phyloP scores from a whole-genome alignment of 1,284 basidiomycete species.

The Volvariella volvacea region DNA sequence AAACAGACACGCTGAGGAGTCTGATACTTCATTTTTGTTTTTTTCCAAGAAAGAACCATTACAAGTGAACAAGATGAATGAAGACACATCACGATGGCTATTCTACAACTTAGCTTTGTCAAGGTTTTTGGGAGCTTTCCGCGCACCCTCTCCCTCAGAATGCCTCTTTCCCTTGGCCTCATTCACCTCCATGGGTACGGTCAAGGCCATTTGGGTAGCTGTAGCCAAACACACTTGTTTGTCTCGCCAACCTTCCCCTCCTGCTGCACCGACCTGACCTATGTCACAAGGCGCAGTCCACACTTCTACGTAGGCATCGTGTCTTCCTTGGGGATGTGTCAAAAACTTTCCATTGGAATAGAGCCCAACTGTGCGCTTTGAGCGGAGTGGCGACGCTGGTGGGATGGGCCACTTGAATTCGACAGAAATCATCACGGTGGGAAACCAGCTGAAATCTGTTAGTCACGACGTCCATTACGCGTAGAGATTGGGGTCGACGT shows the following conservation, averaged over 20 bases:
- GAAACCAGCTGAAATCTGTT: slow-evolving; percentile 42
- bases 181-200: slow-evolving; percentile 41
- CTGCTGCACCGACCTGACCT: slow-evolving; percentile 31
- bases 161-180: slow-evolving; percentile 21
- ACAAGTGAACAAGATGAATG: no score
- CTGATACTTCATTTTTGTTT: no score
- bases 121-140: slow-evolving; percentile 1
- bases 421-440: slow-evolving; percentile 49
- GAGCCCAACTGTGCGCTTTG: slow-evolving; percentile 45
- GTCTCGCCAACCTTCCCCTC: slow-evolving; percentile 43
- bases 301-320: slow-evolving; percentile 50
- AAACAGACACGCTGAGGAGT: no score
- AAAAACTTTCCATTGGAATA: slow-evolving; percentile 45
- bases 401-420: slow-evolving; percentile 58
- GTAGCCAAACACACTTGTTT: slow-evolving; percentile 53
- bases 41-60: no score
- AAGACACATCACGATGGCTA: no score
- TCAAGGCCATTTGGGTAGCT: slow-evolving; percentile 54
- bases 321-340: slow-evolving; percentile 43
- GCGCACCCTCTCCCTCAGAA: slow-evolving; percentile 11
- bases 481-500: slow-evolving; percentile 7
- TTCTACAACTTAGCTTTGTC: not conserved
- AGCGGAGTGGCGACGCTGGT: slow-evolving; percentile 21
- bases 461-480: not conserved
- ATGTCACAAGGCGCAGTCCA: slow-evolving; percentile 57